These are phyloP conservation scores for Cladorrhinum sp. DNA, from an alignment of 2,329 filamentous ascomycete species.

Conservation along the genomic window DNA sequence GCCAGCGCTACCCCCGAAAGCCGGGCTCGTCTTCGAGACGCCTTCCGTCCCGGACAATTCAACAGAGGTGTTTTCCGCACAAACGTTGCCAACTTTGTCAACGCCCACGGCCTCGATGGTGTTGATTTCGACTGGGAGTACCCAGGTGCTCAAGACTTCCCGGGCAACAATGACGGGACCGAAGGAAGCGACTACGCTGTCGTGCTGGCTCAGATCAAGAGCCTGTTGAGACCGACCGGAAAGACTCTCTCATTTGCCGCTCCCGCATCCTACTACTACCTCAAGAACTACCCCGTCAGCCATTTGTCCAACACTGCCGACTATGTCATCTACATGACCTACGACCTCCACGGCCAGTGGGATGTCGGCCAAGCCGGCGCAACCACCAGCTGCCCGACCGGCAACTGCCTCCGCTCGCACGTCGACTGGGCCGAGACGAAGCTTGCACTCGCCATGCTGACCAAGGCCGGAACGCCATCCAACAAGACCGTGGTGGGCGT, in stretches of 20 bases:
- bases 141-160: constrained; percentile 36
- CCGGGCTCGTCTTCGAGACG: constrained; percentile 8
- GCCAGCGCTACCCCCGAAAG: constrained; percentile 7
- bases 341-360: constrained; percentile 35
- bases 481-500: constrained; percentile 22
- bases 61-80: background rate
- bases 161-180: constrained; percentile 27
- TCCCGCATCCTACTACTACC: constrained; percentile 32
- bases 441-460: constrained; percentile 20
- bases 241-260: constrained; percentile 24
- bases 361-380: constrained; percentile 29
- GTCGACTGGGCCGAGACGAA: constrained; percentile 13
- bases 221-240: constrained; percentile 2
- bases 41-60: background rate
- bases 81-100: constrained; percentile 21
- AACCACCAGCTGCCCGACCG: constrained; percentile 26
- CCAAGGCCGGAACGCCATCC: constrained; percentile 22
- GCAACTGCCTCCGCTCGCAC: constrained; percentile 23
- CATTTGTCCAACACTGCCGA: constrained; percentile 27
- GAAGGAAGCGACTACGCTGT: constrained; percentile 34
- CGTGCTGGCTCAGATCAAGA: constrained; percentile 28
- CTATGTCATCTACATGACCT: constrained; percentile 38
- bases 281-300: constrained; percentile 30
- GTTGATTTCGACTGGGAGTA: constrained; percentile 44
- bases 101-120: constrained; percentile 25